Evolutionary conservation across 2,329 filamentous ascomycete genomes (phyloP).

Genomic region (Furcasterigmium furcatum): DNA sequence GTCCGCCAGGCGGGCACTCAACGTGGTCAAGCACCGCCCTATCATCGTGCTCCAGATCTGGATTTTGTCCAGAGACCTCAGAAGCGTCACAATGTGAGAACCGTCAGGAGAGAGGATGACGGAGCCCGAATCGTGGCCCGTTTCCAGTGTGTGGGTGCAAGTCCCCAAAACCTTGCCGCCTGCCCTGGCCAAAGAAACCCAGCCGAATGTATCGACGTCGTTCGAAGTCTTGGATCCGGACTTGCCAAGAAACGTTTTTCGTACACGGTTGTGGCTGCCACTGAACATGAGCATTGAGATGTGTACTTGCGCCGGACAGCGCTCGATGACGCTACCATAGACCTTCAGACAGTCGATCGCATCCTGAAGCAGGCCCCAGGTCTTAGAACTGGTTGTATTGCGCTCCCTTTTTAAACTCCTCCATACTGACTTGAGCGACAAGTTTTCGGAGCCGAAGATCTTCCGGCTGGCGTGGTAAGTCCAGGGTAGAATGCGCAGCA

Average conservation of each 20-base stretch:
- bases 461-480: constrained; percentile 1
- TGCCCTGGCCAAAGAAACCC: neutral
- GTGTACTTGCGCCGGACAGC: neutral
- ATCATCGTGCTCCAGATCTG: neutral
- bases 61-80: neutral
- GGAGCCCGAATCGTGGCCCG: neutral
- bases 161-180: no score
- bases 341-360: neutral
- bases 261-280: neutral
- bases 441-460: neutral
- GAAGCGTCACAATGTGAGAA: neutral
- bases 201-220: neutral
- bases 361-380: neutral
- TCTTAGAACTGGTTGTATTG: no score
- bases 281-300: neutral
- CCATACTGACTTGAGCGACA: neutral
- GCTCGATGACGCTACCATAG: neutral
- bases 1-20: neutral
- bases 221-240: no score
- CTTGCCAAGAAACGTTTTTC: neutral
- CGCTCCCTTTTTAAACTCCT: neutral
- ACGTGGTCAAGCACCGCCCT: neutral
- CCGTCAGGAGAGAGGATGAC: neutral
- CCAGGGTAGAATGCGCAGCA: constrained; percentile 14
- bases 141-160: neutral